A percentile compares a stretch with the other conserved stretches of the same genome.
Conservation (phyloP, 495 filamentous ascomycete species). For the Talaromyces liani region DNA sequence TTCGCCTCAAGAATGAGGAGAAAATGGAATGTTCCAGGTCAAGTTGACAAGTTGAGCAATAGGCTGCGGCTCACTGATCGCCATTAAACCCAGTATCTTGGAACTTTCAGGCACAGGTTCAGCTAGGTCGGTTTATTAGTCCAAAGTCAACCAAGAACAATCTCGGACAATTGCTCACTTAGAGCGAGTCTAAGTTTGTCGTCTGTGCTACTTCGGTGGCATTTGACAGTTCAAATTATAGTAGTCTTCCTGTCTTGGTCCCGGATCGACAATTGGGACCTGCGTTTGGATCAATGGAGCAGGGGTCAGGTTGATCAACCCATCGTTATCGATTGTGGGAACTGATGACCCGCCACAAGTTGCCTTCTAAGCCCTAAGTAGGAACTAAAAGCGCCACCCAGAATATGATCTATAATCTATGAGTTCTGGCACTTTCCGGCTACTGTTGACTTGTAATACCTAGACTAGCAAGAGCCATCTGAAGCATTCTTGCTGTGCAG, state of each 20-base stretch:
- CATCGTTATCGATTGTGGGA: slow-evolving; percentile 9
- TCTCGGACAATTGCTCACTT: slow-evolving; percentile 3
- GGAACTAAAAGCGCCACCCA: not conserved
- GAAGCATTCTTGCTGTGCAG: not conserved
- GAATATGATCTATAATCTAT: slow-evolving; percentile 4
- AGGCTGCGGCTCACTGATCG: slow-evolving; percentile 3
- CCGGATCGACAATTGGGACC: slow-evolving; percentile 9
- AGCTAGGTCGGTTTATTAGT: not conserved
- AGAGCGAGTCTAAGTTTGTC: not conserved
- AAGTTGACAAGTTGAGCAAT: not conserved
- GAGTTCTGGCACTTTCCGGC: not conserved
- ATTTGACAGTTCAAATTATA: not conserved
- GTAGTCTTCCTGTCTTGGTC: not conserved
- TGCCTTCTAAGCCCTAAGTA: not conserved
- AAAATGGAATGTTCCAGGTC: slow-evolving; percentile 10
- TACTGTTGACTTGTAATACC: not conserved
- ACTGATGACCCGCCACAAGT: slow-evolving; percentile 2
- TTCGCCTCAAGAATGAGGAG: slow-evolving; percentile 7
- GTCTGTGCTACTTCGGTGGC: slow-evolving; percentile 1
- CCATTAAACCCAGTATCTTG: slow-evolving; percentile 4
- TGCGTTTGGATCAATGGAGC: slow-evolving; percentile 8
- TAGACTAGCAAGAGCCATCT: not conserved
- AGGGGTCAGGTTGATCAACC: slow-evolving; percentile 7
- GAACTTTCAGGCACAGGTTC: not conserved
- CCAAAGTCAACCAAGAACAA: not conserved